Conservation (phyloP, 306 rosid species). For the apple (Malus domestica) region DNA sequence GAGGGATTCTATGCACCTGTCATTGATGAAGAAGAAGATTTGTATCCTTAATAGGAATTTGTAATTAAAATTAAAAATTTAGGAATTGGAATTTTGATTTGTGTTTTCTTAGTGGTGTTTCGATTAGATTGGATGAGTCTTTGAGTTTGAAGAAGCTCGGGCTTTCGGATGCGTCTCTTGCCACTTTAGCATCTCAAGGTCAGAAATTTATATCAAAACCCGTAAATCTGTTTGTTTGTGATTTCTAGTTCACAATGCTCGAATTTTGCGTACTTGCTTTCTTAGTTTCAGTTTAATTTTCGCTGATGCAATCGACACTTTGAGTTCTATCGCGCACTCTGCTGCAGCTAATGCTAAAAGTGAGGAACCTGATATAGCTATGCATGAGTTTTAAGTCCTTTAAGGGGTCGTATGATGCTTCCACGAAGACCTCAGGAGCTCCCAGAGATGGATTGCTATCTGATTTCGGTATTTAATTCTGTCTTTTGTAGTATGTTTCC, state of each 20-base stretch:
- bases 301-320: background rate
- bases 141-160: slow-evolving; percentile 69
- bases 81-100: background rate
- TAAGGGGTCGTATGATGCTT: slow-evolving; percentile 21
- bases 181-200: slow-evolving; percentile 79
- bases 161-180: slow-evolving; percentile 75
- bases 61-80: background rate
- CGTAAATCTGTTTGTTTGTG: background rate
- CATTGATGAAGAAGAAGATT: slow-evolving; percentile 51
- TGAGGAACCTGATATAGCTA: slow-evolving; percentile 25
- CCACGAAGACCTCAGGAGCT: slow-evolving; percentile 1
- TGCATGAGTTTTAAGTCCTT: slow-evolving; percentile 22
- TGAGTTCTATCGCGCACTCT: background rate
- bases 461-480: slow-evolving; percentile 24
- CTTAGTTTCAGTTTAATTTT: background rate
- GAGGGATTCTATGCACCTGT: slow-evolving; percentile 4
- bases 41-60: slow-evolving; percentile 46
- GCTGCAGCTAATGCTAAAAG: slow-evolving; percentile 24
- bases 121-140: slow-evolving; percentile 58
- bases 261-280: background rate
- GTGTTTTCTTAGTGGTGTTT: slow-evolving; percentile 21
- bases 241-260: background rate
- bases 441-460: slow-evolving; percentile 21
- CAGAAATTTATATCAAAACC: background rate
- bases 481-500: background rate